A percentile compares a stretch with the other conserved stretches of the same genome.
Evolutionary conservation across 306 rosid species (phyloP).

Genomic region (Lablab purpureus): DNA sequence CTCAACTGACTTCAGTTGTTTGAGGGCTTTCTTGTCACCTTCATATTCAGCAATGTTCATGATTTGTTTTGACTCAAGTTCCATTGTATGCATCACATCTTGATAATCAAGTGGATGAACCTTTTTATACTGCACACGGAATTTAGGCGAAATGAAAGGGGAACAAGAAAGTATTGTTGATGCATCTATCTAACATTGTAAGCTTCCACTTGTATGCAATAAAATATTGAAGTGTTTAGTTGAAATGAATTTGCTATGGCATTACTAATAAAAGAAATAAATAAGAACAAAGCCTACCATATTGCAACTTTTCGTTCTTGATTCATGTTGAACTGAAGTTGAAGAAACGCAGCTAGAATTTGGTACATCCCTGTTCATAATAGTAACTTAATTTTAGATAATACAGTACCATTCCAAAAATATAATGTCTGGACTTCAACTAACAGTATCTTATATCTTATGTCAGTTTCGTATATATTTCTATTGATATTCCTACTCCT

Average conservation of each 20-base stretch:
- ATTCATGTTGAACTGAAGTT: conserved; percentile 42
- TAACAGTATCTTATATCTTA: conserved; percentile 20
- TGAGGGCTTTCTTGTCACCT: conserved; percentile 42
- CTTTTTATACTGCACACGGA: conserved; percentile 61
- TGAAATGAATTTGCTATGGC: conserved; percentile 30
- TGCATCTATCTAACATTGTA: conserved; percentile 23
- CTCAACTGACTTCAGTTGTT: conserved; percentile 39
- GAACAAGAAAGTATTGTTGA: not conserved
- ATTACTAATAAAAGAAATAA: conserved; percentile 22
- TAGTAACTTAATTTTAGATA: conserved; percentile 32
- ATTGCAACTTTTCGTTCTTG: conserved; percentile 43
- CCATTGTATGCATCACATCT: conserved; percentile 39
- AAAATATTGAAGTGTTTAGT: conserved; percentile 3
- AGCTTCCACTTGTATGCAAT: conserved; percentile 11
- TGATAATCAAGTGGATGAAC: conserved; percentile 64
- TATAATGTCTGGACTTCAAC: conserved; percentile 28
- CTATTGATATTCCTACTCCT: conserved; percentile 8
- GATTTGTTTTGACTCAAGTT: conserved; percentile 38
- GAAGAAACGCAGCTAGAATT: conserved; percentile 43
- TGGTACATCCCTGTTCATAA: conserved; percentile 52
- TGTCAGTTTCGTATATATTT: not conserved
- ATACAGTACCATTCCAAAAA: conserved; percentile 3
- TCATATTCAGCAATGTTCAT: conserved; percentile 46
- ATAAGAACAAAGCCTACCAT: conserved; percentile 44
- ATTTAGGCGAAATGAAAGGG: conserved; percentile 10